Base-by-base conservation (phyloP, 2,329 filamentous ascomycete genomes). In the Hypoxylon sp. region DNA sequence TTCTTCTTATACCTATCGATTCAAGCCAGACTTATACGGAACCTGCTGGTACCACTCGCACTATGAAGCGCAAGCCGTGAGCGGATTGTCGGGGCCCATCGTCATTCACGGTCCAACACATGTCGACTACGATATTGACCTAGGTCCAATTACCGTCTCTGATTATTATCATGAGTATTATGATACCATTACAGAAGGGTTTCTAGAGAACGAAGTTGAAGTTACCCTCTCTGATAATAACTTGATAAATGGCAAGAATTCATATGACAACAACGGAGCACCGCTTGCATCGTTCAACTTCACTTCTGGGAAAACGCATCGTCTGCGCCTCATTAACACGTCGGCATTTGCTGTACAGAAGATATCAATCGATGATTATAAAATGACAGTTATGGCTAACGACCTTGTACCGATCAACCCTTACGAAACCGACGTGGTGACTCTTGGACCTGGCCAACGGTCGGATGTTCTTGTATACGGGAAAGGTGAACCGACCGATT, bases 391-490 rank as follows among this genome's bases (percentile, higher is more conserved):
- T 48, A 81, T 85, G 34, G 78, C 82, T 4, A 81, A 78, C 61
- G 84, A 85, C 69, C 82, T 83, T 30, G 81, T 84, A 0, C 79
- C 81, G 0, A 73, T 84, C 54, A 69, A 78, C 52, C 85, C 85
- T 1, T 87, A 86, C 71, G 76, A 77, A 3, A 83, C 82, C 0
- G 55, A 68, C 27, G 56, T 68, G 4, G 59, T 73, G 4, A 71
- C 68, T 2, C 47, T 73, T 5, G 60, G 54, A 9, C 27, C 61
- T 0, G 68, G 65, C 1, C 70, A 70, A 39, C 61, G 70, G 1
- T 58, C 68, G 5, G 70, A 73, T 50, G 61, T 71, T 14, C 27
- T 73, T 3, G 63, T 73, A 12, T 8, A 63, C 12, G 64, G 59
- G 5, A 48, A 45, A 2, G 61, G 48, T 5, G 61, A 61, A 8